phyloP scores from a whole-genome alignment of 2,329 filamentous ascomycete species.

The Diaporthe amygdali region DNA sequence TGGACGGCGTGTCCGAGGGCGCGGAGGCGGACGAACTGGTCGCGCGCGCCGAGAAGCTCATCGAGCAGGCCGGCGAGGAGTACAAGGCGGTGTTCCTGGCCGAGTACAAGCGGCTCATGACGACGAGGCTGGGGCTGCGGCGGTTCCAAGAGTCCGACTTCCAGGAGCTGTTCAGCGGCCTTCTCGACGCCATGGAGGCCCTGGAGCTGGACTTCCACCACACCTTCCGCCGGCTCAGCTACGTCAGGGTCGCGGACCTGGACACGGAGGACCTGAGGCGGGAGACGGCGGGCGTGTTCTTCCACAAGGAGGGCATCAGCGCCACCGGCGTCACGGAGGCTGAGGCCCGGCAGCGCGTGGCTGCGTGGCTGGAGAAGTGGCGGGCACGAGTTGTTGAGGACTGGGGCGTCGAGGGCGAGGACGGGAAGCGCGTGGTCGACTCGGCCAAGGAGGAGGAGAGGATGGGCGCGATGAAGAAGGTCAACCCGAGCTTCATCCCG shows the following conservation, averaged over 20 bases:
- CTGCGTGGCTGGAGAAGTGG: conserved; percentile 84
- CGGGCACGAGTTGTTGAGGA: conserved; percentile 73
- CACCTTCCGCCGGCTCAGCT: conserved; percentile 83
- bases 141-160: conserved; percentile 76
- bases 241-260: conserved; percentile 66
- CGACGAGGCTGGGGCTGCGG: conserved; percentile 76
- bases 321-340: conserved; percentile 61
- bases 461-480: conserved; percentile 75
- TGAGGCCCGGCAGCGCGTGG: conserved; percentile 70
- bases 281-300: conserved; percentile 75
- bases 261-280: conserved; percentile 67
- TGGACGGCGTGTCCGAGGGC: conserved; percentile 73
- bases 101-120: conserved; percentile 92
- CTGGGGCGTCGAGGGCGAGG: conserved; percentile 62
- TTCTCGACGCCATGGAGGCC: conserved; percentile 81
- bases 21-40: conserved; percentile 69
- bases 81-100: conserved; percentile 85
- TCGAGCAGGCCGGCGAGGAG: conserved; percentile 81
- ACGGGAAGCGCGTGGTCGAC: conserved; percentile 34
- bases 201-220: conserved; percentile 92
- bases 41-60: conserved; percentile 81
- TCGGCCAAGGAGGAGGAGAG: conserved; percentile 64
- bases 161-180: conserved; percentile 77
- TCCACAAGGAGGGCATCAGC: conserved; percentile 75
- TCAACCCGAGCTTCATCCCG: conserved; percentile 93